Evolutionary conservation across 192 early-diverging fungal species (phyloP).

Genomic region (Physocladia obscura): DNA sequence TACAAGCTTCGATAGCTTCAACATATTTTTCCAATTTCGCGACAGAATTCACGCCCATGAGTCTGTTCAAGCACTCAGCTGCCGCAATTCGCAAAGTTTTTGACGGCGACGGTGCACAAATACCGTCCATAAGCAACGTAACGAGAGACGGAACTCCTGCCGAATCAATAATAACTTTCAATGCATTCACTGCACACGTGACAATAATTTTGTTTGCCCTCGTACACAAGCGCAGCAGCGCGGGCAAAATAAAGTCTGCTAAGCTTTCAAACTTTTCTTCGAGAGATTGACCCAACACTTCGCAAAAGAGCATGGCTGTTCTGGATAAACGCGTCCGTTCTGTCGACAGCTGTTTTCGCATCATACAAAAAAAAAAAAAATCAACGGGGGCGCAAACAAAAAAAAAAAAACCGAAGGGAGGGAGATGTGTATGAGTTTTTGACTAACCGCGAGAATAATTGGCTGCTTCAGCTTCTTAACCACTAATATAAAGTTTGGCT

Average conservation of each 20-base stretch:
- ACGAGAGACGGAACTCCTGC: conserved; percentile 53
- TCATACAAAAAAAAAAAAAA: not conserved
- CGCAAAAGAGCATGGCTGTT: conserved; percentile 63
- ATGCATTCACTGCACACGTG: conserved; percentile 56
- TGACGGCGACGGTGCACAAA: conserved; percentile 45
- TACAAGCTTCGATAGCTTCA: conserved; percentile 5
- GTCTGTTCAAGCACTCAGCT: conserved; percentile 57
- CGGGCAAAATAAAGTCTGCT: conserved; percentile 59
- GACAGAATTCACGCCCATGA: conserved; percentile 45
- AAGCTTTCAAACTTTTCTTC: conserved; percentile 62
- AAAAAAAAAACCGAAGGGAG: not conserved
- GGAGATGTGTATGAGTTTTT: not conserved
- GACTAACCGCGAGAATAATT: conserved; percentile 54
- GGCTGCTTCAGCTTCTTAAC: conserved; percentile 52
- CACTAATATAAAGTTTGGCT: conserved; percentile 43
- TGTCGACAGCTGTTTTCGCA: conserved; percentile 56
- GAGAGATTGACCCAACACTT: conserved; percentile 60
- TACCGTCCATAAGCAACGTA: conserved; percentile 54
- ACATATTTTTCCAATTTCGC: conserved; percentile 7
- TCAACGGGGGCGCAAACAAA: not conserved
- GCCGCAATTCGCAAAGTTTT: conserved; percentile 63
- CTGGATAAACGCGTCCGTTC: conserved; percentile 77
- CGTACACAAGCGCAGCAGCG: conserved; percentile 63
- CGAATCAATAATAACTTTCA: conserved; percentile 63
- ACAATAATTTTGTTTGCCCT: conserved; percentile 79